Evolutionary conservation across 225 moss, liverwort and hornwort species (phyloP), one percentile per base, ranked within the genome.

Genomic region (Bryoerythrophyllum caledonicum): DNA sequence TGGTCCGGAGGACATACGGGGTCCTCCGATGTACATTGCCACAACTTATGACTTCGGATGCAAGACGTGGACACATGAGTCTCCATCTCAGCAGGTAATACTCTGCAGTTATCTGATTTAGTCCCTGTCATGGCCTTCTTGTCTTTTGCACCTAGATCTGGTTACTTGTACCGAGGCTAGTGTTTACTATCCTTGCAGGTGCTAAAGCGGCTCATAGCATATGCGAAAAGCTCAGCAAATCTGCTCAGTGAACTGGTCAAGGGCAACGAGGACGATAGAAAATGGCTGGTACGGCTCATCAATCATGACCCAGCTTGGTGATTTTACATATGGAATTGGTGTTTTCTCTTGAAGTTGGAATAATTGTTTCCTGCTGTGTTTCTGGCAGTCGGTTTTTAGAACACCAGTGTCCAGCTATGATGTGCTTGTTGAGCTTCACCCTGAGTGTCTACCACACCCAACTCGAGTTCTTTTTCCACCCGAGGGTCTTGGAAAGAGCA

Each of bases 21-120:
- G 86, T 44, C 87, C 93, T 63, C 75, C 88, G 1, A 93, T 99
- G 93, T 99, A 82, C 58, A 91, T 99, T 70, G 88, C 91, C 38
- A 88, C 95, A 62, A 81, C 93, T 2, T 93, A 99, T 75, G 99
- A 99, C 59, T 82, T 92, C 28, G 79, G 88, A 60, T 93, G 93
- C 70, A 88, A 87, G 72, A 93, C 93, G 13, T 95, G 99, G 99
- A 93, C 99, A 57, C 64, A 82, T 57, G 73, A 82, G 28, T 90
- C 76, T 54, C 99, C 99, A 63, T 82, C 84, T 65, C 77, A 79
- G 56, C 83, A 83, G 86, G 92, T 91, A 51, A 52, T 25, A 15
- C 61, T 60, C 58, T 55, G 32, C 67, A 64, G 46, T 65, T 27
- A 69, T 27, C 46, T 73, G 11, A 43, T 58, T 20, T 56, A 56